phyloP scores from a whole-genome alignment of 2,329 filamentous ascomycete genomes.

The Tolypocladium guangdongense region DNA sequence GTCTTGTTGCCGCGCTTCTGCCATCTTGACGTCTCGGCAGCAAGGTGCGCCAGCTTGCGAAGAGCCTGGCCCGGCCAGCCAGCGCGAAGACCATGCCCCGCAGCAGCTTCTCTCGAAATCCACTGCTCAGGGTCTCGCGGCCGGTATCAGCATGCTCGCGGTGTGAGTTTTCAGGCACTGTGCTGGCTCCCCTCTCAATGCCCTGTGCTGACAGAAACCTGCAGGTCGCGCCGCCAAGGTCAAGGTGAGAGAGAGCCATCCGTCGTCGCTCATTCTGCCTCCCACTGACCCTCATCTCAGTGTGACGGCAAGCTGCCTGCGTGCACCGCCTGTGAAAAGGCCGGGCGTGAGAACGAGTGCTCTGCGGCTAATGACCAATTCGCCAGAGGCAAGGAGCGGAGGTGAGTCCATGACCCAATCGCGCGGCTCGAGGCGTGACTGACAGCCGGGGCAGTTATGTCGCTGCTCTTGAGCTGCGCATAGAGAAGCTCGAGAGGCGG shows the following conservation, averaged over 20 bases:
- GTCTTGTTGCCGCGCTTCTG: not conserved
- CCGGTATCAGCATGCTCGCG: slow-evolving; percentile 72
- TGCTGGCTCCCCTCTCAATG: not conserved
- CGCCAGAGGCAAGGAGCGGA: slow-evolving; percentile 87
- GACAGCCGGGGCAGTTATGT: slow-evolving; percentile 54
- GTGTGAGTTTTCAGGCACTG: slow-evolving; percentile 34
- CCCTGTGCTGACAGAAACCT: not conserved
- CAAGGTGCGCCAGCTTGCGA: not conserved
- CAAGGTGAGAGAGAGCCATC: slow-evolving; percentile 44
- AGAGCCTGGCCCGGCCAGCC: not conserved
- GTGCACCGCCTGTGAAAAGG: slow-evolving; percentile 90
- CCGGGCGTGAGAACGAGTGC: slow-evolving; percentile 75
- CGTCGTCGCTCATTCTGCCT: not conserved
- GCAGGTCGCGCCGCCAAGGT: slow-evolving; percentile 79
- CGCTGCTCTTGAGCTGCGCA: slow-evolving; percentile 80
- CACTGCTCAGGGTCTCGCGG: slow-evolving; percentile 61
- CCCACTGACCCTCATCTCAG: slow-evolving; percentile 24
- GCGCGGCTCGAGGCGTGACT: not conserved
- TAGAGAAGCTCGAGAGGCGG: slow-evolving; percentile 77
- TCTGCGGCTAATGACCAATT: slow-evolving; percentile 95
- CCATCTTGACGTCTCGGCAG: not conserved
- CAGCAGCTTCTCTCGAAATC: slow-evolving; percentile 40
- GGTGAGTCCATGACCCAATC: slow-evolving; percentile 32
- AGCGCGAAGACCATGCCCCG: slow-evolving; percentile 27
- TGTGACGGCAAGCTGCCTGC: slow-evolving; percentile 94